phyloP scores from a whole-genome alignment of 768 basidiomycete species.

The Chalciporus sphaerocephalus region DNA sequence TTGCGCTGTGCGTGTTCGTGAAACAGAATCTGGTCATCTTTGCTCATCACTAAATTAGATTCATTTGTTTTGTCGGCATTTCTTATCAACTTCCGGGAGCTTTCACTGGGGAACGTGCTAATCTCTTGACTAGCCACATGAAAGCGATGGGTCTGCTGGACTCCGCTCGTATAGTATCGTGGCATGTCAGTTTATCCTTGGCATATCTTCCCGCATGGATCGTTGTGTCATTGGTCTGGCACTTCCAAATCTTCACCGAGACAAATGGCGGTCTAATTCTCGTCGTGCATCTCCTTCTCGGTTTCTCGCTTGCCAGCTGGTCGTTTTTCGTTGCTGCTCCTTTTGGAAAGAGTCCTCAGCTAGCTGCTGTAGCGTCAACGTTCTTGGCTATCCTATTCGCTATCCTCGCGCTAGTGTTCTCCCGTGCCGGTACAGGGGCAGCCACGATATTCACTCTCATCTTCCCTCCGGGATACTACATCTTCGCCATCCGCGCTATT shows the following conservation, averaged over 20 bases:
- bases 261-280: slow-evolving; percentile 60
- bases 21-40: not conserved
- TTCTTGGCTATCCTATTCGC: slow-evolving; percentile 64
- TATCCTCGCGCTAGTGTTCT: slow-evolving; percentile 58
- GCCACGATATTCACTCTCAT: slow-evolving; percentile 63
- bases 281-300: slow-evolving; percentile 61
- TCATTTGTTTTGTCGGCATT: slow-evolving; percentile 68
- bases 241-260: slow-evolving; percentile 57
- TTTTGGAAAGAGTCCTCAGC: slow-evolving; percentile 68
- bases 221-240: slow-evolving; percentile 61
- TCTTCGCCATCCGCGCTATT: slow-evolving; percentile 65
- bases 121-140: slow-evolving; percentile 63
- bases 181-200: slow-evolving; percentile 64
- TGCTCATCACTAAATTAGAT: slow-evolving; percentile 36
- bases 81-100: slow-evolving; percentile 75
- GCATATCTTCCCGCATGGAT: slow-evolving; percentile 78
- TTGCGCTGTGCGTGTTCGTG: slow-evolving; percentile 51
- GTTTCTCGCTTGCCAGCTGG: slow-evolving; percentile 65
- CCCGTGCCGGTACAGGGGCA: slow-evolving; percentile 36
- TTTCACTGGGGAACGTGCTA: slow-evolving; percentile 61
- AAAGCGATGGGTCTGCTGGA: slow-evolving; percentile 77
- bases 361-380: slow-evolving; percentile 63
- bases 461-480: slow-evolving; percentile 74
- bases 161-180: slow-evolving; percentile 60
- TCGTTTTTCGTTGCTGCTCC: slow-evolving; percentile 66